Evolutionary conservation across 331 rosid genomes (phyloP).

Genomic region (Malus hybrid): DNA sequence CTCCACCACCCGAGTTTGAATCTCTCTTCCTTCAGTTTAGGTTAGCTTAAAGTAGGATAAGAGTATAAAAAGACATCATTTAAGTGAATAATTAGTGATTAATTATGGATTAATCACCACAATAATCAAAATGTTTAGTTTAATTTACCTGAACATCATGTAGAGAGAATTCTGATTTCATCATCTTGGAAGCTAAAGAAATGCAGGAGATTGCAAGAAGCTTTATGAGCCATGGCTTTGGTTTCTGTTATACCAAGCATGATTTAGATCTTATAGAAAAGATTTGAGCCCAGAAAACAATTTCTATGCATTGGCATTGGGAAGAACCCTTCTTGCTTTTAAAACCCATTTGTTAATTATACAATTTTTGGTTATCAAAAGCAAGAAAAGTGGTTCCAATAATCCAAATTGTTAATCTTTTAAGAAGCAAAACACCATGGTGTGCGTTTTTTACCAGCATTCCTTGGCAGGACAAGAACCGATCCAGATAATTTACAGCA

Average conservation of each 20-base stretch:
- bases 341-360: not conserved
- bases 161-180: constrained; percentile 45
- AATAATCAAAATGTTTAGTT: not conserved
- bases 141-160: constrained; percentile 53
- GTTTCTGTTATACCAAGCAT: constrained; percentile 39
- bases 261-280: constrained; percentile 27
- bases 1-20: not conserved
- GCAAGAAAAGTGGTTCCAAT: not conserved
- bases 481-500: constrained; percentile 84
- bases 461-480: constrained; percentile 64
- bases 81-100: not conserved
- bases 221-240: constrained; percentile 76
- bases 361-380: not conserved
- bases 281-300: constrained; percentile 3
- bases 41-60: not conserved
- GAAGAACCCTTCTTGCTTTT: not conserved
- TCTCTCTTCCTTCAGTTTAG: not conserved
- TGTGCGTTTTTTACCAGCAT: constrained; percentile 40
- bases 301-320: not conserved
- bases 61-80: not conserved
- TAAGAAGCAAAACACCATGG: not conserved
- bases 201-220: constrained; percentile 75
- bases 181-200: constrained; percentile 85
- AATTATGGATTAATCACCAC: no score
- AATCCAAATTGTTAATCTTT: not conserved